Percentiles rank a stretch among this genome's conserved stretches.
phyloP scores from a whole-genome alignment of 148 eudicot species.

The Cornus florida region DNA sequence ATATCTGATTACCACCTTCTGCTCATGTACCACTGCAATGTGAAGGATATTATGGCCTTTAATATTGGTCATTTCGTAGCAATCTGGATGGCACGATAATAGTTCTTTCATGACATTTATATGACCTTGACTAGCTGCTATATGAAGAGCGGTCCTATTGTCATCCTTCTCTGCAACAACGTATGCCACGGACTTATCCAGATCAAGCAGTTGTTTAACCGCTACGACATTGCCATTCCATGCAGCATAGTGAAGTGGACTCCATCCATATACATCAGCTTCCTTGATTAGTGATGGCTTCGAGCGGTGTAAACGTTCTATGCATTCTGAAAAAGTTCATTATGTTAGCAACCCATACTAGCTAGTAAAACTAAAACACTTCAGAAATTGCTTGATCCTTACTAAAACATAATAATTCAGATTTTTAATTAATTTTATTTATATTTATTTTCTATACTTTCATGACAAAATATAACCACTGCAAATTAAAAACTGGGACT shows the following conservation, averaged over 20 bases:
- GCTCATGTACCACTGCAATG: no score
- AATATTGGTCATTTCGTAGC: no score
- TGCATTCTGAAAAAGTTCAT: not conserved
- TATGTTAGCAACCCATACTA: no score
- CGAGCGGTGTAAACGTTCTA: not conserved
- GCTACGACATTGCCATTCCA: not conserved
- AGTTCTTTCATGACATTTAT: not conserved
- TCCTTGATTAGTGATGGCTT: not conserved
- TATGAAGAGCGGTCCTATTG: not conserved
- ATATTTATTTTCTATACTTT: no score
- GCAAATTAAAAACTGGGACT: no score
- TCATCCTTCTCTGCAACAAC: not conserved
- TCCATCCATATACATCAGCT: not conserved
- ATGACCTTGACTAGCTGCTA: not conserved
- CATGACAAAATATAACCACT: no score
- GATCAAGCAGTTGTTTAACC: not conserved
- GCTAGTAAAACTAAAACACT: no score
- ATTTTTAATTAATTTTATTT: no score
- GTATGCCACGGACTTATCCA: not conserved
- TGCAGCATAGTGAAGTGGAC: slow-evolving; percentile 8
- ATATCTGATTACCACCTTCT: no score
- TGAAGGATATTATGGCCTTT: no score
- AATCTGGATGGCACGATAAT: not conserved
- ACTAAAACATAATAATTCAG: no score
- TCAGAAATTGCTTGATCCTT: no score